These are phyloP conservation scores for Hypoxylon subgilvum DNA, from an alignment of 495 filamentous ascomycete genomes.

Conservation along the genomic window DNA sequence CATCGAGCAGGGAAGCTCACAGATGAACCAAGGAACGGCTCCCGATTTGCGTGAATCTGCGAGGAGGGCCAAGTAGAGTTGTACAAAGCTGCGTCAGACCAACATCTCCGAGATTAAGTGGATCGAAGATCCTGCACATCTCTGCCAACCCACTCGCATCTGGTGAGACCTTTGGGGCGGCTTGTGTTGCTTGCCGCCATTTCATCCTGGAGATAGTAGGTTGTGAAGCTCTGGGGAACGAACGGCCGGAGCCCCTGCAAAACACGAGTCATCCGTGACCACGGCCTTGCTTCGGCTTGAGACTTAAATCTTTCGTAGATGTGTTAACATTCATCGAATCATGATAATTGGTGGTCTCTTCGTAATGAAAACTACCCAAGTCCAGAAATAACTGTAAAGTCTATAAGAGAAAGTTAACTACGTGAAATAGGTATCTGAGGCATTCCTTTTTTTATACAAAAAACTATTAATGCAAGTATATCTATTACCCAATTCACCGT, in stretches of 20 bases:
- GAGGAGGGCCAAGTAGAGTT: slow-evolving; percentile 59
- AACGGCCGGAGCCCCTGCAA: not conserved
- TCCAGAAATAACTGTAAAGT: no score
- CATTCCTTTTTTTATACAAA: no score
- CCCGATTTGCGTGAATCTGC: slow-evolving; percentile 60
- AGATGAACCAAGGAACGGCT: slow-evolving; percentile 57
- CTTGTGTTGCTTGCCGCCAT: slow-evolving; percentile 17
- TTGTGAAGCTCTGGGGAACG: not conserved
- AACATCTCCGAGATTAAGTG: slow-evolving; percentile 35
- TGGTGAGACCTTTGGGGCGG: slow-evolving; percentile 9
- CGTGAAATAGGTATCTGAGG: no score
- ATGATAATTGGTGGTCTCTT: no score
- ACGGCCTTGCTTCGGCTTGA: no score
- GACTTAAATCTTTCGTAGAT: no score
- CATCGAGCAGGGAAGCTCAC: slow-evolving; percentile 68
- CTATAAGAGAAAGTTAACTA: no score
- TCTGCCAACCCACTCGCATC: slow-evolving; percentile 15
- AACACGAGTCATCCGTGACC: not conserved
- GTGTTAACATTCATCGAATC: no score
- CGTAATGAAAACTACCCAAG: no score
- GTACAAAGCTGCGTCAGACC: slow-evolving; percentile 28
- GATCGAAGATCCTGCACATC: slow-evolving; percentile 24
- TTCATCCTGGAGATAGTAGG: not conserved
- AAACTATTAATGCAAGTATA: no score
- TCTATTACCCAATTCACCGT: no score